phyloP scores from a whole-genome alignment of 176 grass and related monocot genomes.

The Aegilops bicornis region DNA sequence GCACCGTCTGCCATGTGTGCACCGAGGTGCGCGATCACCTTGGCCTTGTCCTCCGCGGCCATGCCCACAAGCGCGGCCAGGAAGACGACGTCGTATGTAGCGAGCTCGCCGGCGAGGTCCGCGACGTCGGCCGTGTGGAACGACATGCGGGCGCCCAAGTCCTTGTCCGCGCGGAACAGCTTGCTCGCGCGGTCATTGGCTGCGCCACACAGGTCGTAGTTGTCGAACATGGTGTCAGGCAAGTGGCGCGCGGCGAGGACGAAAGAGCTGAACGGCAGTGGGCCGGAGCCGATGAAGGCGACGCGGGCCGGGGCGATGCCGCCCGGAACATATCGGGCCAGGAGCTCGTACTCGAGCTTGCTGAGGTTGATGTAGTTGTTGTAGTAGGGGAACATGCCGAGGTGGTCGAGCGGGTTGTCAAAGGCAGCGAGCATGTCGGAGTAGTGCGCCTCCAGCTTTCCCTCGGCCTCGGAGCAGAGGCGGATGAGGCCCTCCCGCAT shows the following conservation, averaged over 20 bases:
- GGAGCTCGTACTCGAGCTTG: slow-evolving; percentile 60
- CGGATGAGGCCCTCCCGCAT: slow-evolving; percentile 59
- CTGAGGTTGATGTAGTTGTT: slow-evolving; percentile 78
- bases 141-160: slow-evolving; percentile 40
- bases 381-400: slow-evolving; percentile 65
- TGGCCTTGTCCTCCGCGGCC: slow-evolving; percentile 56
- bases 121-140: slow-evolving; percentile 77
- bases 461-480: slow-evolving; percentile 64
- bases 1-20: slow-evolving; percentile 35
- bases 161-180: slow-evolving; percentile 53
- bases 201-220: slow-evolving; percentile 36
- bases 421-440: slow-evolving; percentile 53
- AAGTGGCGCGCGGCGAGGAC: slow-evolving; percentile 47
- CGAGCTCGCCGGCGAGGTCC: slow-evolving; percentile 28
- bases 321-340: slow-evolving; percentile 31
- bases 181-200: slow-evolving; percentile 58
- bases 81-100: slow-evolving; percentile 68
- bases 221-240: slow-evolving; percentile 35
- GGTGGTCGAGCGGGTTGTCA: slow-evolving; percentile 72
- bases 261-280: slow-evolving; percentile 55
- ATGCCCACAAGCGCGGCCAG: slow-evolving; percentile 73
- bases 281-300: slow-evolving; percentile 60
- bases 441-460: slow-evolving; percentile 67
- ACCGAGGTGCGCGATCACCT: slow-evolving; percentile 56
- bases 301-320: slow-evolving; percentile 10